Base-by-base conservation (phyloP, 306 rosid genomes). In the Dalbergia cochinchinensis region DNA sequence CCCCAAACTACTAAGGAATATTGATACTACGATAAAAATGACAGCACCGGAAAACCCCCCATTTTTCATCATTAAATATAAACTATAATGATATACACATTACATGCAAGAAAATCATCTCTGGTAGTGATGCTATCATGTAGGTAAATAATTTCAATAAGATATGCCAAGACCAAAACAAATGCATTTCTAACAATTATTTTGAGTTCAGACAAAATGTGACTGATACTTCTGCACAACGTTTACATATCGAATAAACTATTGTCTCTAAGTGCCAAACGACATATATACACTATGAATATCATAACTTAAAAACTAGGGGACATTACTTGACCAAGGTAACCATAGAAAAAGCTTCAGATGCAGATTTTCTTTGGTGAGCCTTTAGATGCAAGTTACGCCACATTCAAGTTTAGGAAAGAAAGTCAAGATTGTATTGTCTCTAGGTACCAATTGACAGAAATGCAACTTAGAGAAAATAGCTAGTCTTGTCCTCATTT, bases 371-470 rank as follows among this genome's bases (percentile, higher is more conserved):
- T 31, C 55, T 70, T 42, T 33, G 26, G 60, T 2, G 12, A 54
- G 20, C 67, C 65, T 78, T 51, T 71, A 92, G 69, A 84, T 83
- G 84, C 85, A 87, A 50, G 84, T 89, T 0, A 37, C 31, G 31
- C 31, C 31, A 26, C 31, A 26, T 26, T 26, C 31, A 26, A 26
- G 31, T 26, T 26, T 26, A 26, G 31, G 31, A 26, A 26, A 26
- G 31, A 1, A 2, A 26, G 31, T 26, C 31, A 26, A 26, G 31
- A 1, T 26, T 26, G 31, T 26, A 26, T 26, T 26, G 31, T 26
- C 31, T 26, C 31, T 26, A 26, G 31, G 3, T 26, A 26, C 31
- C 31, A 2, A 26, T 26, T 1, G 31, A 26, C 31, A 26, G 31
- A 26, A 26, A 26, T 26, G 31, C 31, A 26, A 1, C 31, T 26